Evolutionary conservation across 768 basidiomycete genomes (phyloP), one percentile per base, ranked within the genome.

Genomic region (Mycena epipterygia): DNA sequence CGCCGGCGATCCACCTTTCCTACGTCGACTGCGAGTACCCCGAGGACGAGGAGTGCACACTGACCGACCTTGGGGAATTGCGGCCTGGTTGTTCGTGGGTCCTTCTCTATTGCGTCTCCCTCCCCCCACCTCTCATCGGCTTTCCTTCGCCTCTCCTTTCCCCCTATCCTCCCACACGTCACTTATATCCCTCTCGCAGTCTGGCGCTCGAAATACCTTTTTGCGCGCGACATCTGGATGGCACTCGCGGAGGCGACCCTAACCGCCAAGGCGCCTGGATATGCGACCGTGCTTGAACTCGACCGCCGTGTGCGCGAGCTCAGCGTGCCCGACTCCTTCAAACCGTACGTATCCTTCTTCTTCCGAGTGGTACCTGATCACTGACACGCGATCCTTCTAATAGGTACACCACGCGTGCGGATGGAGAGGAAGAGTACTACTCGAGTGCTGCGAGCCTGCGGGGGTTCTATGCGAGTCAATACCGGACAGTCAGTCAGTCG

Each of bases 191-290:
- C 19, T 16, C 19, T 33, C 21, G 51, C 59, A 91, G 89, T 89
- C 71, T 90, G 89, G 89, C 81, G 82, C 13, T 88, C 88, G 83
- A 89, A 89, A 70, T 86, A 89, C 73, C 77, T 78, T 0, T 90
- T 90, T 67, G 83, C 84, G 2, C 81, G 81, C 27, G 86, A 89
- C 52, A 84, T 87, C 35, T 87, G 88, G 76, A 80, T 84, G 58
- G 79, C 83, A 0, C 84, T 89, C 3, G 83, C 84, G 0, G 86
- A 87, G 59, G 80, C 82, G 4, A 89, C 85, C 0, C 78, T 89
- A n/a, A 80, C 83, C 0, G 88, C 88, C 12, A 83, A 84, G 49
- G 76, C 87, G 0, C 85, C 85, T 0, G 82, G 79, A 39, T 89
- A 89, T 70, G 76, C 79, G 37, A 84, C 82, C 14, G 79, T 88